Evolutionary conservation across 495 filamentous ascomycete genomes (phyloP), one percentile per base, ranked within the genome.

Genomic region (Chaetomidium leptoderma): DNA sequence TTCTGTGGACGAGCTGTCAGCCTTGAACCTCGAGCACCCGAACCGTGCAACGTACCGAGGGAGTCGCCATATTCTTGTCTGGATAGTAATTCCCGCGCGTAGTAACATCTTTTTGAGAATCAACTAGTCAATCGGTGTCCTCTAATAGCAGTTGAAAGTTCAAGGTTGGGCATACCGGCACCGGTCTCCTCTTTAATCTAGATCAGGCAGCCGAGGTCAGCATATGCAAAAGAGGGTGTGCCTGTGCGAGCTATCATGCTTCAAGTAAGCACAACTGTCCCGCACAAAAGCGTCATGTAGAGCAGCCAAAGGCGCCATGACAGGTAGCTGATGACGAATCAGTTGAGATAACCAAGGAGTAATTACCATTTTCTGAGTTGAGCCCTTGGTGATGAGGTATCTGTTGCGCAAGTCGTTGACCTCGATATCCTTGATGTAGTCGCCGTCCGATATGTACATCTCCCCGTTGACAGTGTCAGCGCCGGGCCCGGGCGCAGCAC

Each of bases 161-260:
- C 29, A 61, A 72, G 66, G 82, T 74, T 4, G 81, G n/a, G 86
- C 93, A 86, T 98, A 98, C 93, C 93, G 80, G 93, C 92, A 85
- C 93, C 93, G 87, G 93, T 97, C 69, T 97, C 89, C 78, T 97
- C 92, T 89, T 96, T 95, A 65, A 98, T 98, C 93, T 98, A 96
- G 71, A 90, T 89, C 88, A 93, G 83, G 88, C 82, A 87, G 76
- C 74, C 72, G 82, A 86, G 84, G 93, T 98, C 86, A 98, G 93
- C 92, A 95, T 86, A 88, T 90, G 90, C 86, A 88, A 91, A 84
- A 82, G 85, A 89, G 86, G 85, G 78, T 72, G 77, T 69, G 79
- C 74, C 72, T 78, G 77, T 72, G 71, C 72, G 81, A 87, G 85
- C 86, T 89, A 85, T 78, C 79, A 75, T 78, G 81, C 79, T 83